Conservation (phyloP, 306 rosid genomes). For the Casuarina glauca region DNA sequence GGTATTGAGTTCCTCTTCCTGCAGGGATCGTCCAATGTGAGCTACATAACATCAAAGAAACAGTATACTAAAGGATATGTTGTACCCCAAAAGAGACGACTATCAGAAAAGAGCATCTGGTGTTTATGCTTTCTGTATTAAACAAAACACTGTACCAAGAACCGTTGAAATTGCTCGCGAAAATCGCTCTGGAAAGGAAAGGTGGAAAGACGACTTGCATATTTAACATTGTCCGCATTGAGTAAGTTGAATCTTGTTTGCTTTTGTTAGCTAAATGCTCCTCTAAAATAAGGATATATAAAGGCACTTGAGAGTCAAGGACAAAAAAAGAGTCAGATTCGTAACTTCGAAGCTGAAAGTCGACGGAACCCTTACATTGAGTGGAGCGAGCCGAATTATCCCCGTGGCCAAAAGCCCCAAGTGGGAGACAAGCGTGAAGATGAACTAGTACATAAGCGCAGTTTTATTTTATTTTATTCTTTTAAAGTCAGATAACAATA, state of each 20-base stretch:
- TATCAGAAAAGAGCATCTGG: constrained; percentile 28
- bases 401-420: too few relatives aligned
- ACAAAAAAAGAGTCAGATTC: background rate
- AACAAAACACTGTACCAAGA: constrained; percentile 21
- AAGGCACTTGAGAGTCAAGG: constrained; percentile 7
- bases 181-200: constrained; percentile 20
- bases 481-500: too few relatives aligned
- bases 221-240: background rate
- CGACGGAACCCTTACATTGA: background rate
- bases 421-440: too few relatives aligned
- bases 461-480: too few relatives aligned
- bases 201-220: background rate
- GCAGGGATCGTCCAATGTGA: too few relatives aligned
- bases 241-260: constrained; percentile 13
- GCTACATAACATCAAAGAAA: background rate
- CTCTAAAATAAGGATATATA: constrained; percentile 8
- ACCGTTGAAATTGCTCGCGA: constrained; percentile 21
- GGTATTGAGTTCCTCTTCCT: too few relatives aligned
- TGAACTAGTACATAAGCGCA: too few relatives aligned
- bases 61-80: constrained; percentile 12
- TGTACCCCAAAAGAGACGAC: constrained; percentile 10
- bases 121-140: constrained; percentile 21
- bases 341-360: background rate
- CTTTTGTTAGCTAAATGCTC: constrained; percentile 28
- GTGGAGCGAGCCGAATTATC: too few relatives aligned